Evolutionary conservation across 1,284 basidiomycete genomes (phyloP), one percentile per base, ranked within the genome.

Genomic region (Moesziomyces antarcticus): DNA sequence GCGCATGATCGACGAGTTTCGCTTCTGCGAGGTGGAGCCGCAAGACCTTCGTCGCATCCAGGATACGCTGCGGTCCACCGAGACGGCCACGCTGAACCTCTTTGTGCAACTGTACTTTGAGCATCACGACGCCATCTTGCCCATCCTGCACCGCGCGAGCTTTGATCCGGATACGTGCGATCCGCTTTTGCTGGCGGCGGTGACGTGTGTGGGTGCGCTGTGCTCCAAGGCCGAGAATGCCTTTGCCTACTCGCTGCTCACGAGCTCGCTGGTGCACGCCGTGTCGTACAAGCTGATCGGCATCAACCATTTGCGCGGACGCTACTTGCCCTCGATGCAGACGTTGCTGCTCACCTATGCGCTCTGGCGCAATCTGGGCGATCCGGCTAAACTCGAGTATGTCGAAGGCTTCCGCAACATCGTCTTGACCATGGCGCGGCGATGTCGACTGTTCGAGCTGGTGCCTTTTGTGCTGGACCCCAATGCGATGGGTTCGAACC

Each of bases 41-140:
- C 57, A 67, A 22, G 30, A 47, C 22, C 30, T 45, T n/a, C 27
- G 21, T 21, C 51, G 51, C 6, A 44, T 44, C 45, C 53, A 46
- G 13, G 45, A 43, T 9, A 47, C 43, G 18, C 27, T 56, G 24
- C 58, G 56, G 2, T 24, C 24, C 24, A 35, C 56, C 60, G 25
- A 35, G 14, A 33, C 41, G 9, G 18, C 33, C 1, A 43, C 46
- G 7, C 16, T 57, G 25, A 57, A 65, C 41, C 20, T 60, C 22
- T 46, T 68, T 20, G 35, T 54, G 3, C 54, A 59, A 24, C 52
- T 71, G 30, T 66, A 42, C 45, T 66, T 65, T 37, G 50, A 61
- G 48, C 48, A 56, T 24, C 53, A 54, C 24, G 49, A 61, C 18
- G 27, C 21, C 21, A 42, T 44, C 44, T 27, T 42, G 20, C 63